These are phyloP conservation scores for Zygosaccharomyces rouxii DNA, from an alignment of 805 yeast species.

Conservation along the genomic window DNA sequence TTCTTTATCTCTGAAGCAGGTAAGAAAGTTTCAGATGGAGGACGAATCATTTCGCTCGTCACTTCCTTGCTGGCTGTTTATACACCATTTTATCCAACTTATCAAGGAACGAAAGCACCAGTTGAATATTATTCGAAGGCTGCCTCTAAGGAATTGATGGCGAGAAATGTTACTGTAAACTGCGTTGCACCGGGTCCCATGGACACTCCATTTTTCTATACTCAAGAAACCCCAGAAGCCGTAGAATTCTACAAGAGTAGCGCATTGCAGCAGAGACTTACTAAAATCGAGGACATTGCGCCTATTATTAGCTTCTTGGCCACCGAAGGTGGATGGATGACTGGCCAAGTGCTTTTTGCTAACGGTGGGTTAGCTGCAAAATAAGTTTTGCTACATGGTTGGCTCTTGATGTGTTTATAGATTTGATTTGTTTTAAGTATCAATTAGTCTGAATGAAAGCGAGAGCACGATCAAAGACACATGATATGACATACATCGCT, in stretches of 20 bases:
- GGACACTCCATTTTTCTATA: constrained; percentile 63
- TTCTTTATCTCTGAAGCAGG: constrained; percentile 57
- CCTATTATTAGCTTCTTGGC: constrained; percentile 58
- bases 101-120: constrained; percentile 55
- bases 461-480: too few species aligned
- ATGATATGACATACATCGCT: too few species aligned
- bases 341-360: constrained; percentile 64
- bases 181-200: constrained; percentile 64
- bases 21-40: constrained; percentile 45
- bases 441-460: too few species aligned
- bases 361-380: constrained; percentile 61
- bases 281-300: constrained; percentile 56
- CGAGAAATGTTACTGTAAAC: constrained; percentile 46
- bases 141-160: constrained; percentile 50
- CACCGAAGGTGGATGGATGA: constrained; percentile 65
- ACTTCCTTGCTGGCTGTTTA: constrained; percentile 66
- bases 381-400: too few species aligned
- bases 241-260: constrained; percentile 53
- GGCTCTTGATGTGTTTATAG: too few species aligned
- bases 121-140: constrained; percentile 52
- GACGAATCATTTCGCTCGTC: constrained; percentile 42
- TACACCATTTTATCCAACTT: constrained; percentile 47
- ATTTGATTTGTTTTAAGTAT: too few species aligned
- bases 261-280: constrained; percentile 47
- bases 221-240: constrained; percentile 51